Evolutionary conservation across 2,329 filamentous ascomycete species (phyloP), one percentile per base, ranked within the genome.

Genomic region (Cordyceps fumosorosea): DNA sequence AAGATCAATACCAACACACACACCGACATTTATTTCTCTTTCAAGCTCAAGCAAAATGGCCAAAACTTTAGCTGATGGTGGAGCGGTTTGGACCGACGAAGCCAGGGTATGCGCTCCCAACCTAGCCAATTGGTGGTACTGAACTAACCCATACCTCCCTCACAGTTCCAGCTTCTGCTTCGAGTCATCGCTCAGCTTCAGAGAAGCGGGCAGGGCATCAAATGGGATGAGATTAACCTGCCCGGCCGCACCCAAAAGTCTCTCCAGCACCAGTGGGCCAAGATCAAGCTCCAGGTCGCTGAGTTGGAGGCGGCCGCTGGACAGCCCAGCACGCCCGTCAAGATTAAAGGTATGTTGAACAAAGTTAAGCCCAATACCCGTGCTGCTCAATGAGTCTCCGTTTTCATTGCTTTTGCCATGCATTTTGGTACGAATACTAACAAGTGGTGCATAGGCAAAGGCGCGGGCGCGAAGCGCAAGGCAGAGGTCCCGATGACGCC

Each of bases 221-320:
- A 66, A 0, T 67, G 65, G 65, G 62, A 65, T 29, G 62, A 61
- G 3, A 42, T 69, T 14, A 53, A 60, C 14, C 66, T 69, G 40
- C 65, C 66, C 8, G 65, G 65, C 12, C 67, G 67, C 48, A 68
- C 67, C 1, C 22, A 56, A n/a, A 69, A 68, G 55, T 66, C 67
- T n/a, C 11, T 69, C 3, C 52, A 63, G 42, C 48, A 62, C 12
- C 64, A 65, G 51, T 69, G 67, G 67, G 47, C 62, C 20, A 63
- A 65, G 32, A 65, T 69, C 20, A 20, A 48, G 14, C 34, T 54
- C 3, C 55, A 63, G 44, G 62, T 66, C 44, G 62, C 63, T 6
- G 72, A 74, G 5, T 66, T 74, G 53, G 71, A 74, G 48, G 62
- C 37, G 51, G 10, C 11, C 16, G n/a, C 12, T 16, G 56, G n/a